phyloP scores from a whole-genome alignment of 2,329 filamentous ascomycete genomes.

The Sclerotinia borealis region DNA sequence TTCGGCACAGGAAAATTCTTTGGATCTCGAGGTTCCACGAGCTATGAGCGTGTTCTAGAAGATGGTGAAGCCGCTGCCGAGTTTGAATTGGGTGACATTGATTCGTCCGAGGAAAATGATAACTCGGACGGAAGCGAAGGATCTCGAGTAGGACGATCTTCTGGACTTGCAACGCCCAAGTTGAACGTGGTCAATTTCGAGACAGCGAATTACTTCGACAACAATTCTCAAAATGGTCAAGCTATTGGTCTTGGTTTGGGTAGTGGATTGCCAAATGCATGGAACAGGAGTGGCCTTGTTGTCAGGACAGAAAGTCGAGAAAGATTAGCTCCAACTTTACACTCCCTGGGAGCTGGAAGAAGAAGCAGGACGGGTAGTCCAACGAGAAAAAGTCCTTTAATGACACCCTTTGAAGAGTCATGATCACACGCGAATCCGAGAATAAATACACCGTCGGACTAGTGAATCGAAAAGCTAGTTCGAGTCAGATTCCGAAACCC shows the following conservation, averaged over 20 bases:
- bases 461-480: not conserved
- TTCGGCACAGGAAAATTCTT: constrained; percentile 59
- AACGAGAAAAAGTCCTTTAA: constrained; percentile 50
- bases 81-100: constrained; percentile 69
- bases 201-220: constrained; percentile 26
- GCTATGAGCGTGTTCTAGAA: constrained; percentile 82
- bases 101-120: constrained; percentile 55
- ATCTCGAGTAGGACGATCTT: constrained; percentile 51
- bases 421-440: constrained; percentile 3
- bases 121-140: constrained; percentile 56
- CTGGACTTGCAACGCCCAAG: constrained; percentile 63
- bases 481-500: not conserved
- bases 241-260: constrained; percentile 25
- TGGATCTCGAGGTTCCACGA: constrained; percentile 43
- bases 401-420: constrained; percentile 43
- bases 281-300: constrained; percentile 67
- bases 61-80: constrained; percentile 63
- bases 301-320: constrained; percentile 84
- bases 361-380: constrained; percentile 41
- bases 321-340: constrained; percentile 52
- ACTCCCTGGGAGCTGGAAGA: constrained; percentile 50
- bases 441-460: not conserved
- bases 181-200: constrained; percentile 49
- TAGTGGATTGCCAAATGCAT: constrained; percentile 32
- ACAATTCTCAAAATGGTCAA: constrained; percentile 16